phyloP scores from a whole-genome alignment of 345 rosid species.

The Ricinus communis region DNA sequence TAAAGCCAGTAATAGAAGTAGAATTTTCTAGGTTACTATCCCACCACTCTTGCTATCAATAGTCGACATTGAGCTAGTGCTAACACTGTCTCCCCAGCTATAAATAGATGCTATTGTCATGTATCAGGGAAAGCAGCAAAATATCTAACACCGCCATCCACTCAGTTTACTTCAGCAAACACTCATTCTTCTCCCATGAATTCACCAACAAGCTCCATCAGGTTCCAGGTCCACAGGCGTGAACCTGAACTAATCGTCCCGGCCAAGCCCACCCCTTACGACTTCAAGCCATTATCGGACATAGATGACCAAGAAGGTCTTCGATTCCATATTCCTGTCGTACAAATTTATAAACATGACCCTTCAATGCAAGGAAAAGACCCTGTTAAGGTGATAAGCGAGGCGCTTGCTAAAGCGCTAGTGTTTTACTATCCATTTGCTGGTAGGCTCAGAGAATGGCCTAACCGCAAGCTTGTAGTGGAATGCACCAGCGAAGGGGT shows the following conservation, averaged over 20 bases:
- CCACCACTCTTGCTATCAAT: too few relatives aligned
- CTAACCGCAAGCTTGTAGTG: conserved; percentile 3
- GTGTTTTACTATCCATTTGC: conserved; percentile 18
- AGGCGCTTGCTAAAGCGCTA: conserved; percentile 4
- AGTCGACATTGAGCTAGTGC: too few relatives aligned
- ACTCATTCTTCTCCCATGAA: neutral
- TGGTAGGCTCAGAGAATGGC: conserved; percentile 12
- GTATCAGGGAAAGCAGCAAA: too few relatives aligned
- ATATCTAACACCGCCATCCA: too few relatives aligned
- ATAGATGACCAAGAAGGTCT: conserved; percentile 9
- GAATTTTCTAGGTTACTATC: too few relatives aligned
- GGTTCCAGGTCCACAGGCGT: neutral
- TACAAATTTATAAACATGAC: neutral
- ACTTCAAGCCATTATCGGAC: conserved; percentile 4
- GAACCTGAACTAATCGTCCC: conserved; percentile 1
- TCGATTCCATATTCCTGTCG: neutral
- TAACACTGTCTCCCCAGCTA: too few relatives aligned
- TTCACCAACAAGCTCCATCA: neutral
- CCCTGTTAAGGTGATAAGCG: neutral
- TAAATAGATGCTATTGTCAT: too few relatives aligned
- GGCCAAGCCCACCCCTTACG: conserved; percentile 13
- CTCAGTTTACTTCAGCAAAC: too few relatives aligned
- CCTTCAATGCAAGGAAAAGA: conserved; percentile 8
- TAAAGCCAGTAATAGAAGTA: too few relatives aligned
- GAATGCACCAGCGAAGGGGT: conserved; percentile 7